phyloP scores from a whole-genome alignment of 441 rosid genomes.

The Capsella rubella region DNA sequence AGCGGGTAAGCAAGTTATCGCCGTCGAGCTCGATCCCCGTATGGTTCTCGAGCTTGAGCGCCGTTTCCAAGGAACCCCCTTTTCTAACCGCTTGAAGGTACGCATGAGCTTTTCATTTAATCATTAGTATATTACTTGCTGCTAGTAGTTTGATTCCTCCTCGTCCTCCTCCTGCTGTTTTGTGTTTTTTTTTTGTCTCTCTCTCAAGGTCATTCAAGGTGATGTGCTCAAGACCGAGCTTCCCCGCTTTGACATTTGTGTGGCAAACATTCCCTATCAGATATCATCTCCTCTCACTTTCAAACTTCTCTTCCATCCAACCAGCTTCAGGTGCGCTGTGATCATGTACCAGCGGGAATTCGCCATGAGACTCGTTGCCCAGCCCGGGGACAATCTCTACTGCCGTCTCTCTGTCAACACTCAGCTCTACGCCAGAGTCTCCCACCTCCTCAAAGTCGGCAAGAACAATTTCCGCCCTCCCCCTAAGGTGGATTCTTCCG shows the following conservation, averaged over 20 bases:
- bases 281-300: constrained; percentile 78
- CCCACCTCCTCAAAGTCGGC: constrained; percentile 92
- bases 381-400: constrained; percentile 84
- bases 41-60: constrained; percentile 95
- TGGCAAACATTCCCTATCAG: constrained; percentile 91
- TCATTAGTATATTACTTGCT: no score
- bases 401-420: constrained; percentile 88
- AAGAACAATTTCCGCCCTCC: constrained; percentile 98
- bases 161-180: no score
- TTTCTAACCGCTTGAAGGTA: constrained; percentile 67
- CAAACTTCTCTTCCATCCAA: constrained; percentile 72
- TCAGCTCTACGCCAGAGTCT: constrained; percentile 86
- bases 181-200: no score
- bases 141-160: no score
- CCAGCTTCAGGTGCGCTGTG: constrained; percentile 83
- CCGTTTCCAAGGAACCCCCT: constrained; percentile 85
- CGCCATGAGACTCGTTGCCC: constrained; percentile 91
- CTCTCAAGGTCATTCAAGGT: constrained; percentile 73
- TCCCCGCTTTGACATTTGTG: constrained; percentile 88
- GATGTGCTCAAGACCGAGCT: constrained; percentile 89
- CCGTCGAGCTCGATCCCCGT: constrained; percentile 85
- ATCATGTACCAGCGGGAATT: constrained; percentile 96
- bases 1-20: constrained; percentile 82
- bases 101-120: no score
- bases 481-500: constrained; percentile 95